Percentiles rank a stretch among this genome's conserved stretches.
Conservation (phyloP, 306 rosid genomes). For the Prunus davidiana region DNA sequence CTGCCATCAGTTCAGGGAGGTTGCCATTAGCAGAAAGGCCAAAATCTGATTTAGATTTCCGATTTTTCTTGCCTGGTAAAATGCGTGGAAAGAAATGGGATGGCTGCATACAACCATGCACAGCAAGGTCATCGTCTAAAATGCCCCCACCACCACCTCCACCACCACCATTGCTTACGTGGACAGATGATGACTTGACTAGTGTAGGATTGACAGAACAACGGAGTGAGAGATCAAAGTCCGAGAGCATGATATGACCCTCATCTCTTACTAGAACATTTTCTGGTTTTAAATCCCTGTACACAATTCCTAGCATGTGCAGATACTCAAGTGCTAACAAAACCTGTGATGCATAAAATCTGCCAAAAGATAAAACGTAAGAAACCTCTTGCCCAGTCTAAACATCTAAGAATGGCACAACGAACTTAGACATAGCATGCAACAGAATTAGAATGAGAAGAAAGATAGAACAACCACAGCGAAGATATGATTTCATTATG, state of each 20-base stretch:
- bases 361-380: conserved; percentile 30
- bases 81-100: conserved; percentile 75
- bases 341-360: conserved; percentile 82
- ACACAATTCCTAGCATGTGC: conserved; percentile 94
- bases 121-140: conserved; percentile 43
- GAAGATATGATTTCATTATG: background rate
- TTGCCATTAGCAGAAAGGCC: conserved; percentile 58
- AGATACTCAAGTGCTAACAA: conserved; percentile 88
- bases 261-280: conserved; percentile 81
- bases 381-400: conserved; percentile 5
- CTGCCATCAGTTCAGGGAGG: conserved; percentile 89
- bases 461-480: background rate
- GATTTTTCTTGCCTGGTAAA: conserved; percentile 63
- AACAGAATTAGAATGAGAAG: background rate
- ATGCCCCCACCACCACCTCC: conserved; percentile 24
- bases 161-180: conserved; percentile 12
- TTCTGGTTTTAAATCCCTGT: conserved; percentile 89
- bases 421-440: background rate
- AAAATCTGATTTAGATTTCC: conserved; percentile 79
- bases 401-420: background rate
- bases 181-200: conserved; percentile 70
- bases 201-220: conserved; percentile 81
- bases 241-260: conserved; percentile 96
- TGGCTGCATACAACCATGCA: conserved; percentile 50
- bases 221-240: conserved; percentile 84